Base-by-base conservation (phyloP, 2,329 filamentous ascomycete genomes). In the Periglandula ipomoeae region DNA sequence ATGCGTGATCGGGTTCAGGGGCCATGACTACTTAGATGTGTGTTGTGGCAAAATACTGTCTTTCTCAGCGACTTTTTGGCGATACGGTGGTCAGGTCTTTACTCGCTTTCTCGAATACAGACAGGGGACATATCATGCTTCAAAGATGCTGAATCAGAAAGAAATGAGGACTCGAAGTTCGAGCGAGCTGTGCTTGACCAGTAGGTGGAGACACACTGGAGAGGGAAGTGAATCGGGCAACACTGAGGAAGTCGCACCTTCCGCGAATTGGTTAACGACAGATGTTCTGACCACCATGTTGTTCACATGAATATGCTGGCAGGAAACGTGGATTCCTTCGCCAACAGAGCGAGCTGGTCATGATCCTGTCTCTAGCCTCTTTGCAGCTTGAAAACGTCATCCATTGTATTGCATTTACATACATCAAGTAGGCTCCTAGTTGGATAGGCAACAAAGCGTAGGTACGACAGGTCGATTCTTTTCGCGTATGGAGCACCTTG, bases 1-100 rank as follows among this genome's bases (percentile, higher is more conserved):
- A 62, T 5, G 69, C 66, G 55, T 70, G 61, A 39, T 76, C 73
- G 30, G 38, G 42, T 10, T 54, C 51, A 27, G 64, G 66, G 41
- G 46, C 40, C 46, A 48, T 48, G 27, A 46, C 22, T 42, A 24
- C 34, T 26, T 35, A n/a, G n/a, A n/a, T n/a, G n/a, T n/a, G n/a
- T n/a, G n/a, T n/a, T n/a, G n/a, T n/a, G n/a, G n/a, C n/a, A 13
- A 22, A 11, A 17, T 20, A 5, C 9, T 44, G 9, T 17, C 7
- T 19, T 42, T 35, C 20, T 19, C 8, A 19, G 19, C 19, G 35
- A 27, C 7, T 9, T 32, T 32, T 6, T 3, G 35, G 11, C 10
- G 17, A 10, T 22, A 27, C 11, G 35, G 32, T 15, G 10, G 13
- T 23, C n/a, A 32, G 23, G 32, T 30, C 26, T 10, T 23, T 23